A percentile compares a stretch with the other conserved stretches of the same genome.
Evolutionary conservation across 2,329 filamentous ascomycete species (phyloP).

Genomic region (Neospermospora avenae): DNA sequence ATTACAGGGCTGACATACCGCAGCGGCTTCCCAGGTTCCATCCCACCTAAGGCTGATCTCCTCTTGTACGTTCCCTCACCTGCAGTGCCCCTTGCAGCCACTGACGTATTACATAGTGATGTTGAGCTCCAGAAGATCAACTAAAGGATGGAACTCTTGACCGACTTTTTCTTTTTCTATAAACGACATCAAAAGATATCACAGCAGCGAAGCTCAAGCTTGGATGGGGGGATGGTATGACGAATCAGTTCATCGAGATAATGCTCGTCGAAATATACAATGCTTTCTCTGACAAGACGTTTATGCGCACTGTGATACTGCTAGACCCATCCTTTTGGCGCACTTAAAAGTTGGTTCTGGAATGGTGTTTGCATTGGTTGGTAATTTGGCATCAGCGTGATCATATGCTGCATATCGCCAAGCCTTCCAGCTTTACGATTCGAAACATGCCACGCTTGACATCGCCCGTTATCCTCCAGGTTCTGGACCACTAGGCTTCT

Average conservation of each 20-base stretch:
- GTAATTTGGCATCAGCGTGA: background rate
- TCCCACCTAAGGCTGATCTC: conserved; percentile 70
- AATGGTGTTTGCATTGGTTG: background rate
- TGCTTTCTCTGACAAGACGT: conserved; percentile 1
- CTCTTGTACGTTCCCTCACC: conserved; percentile 70
- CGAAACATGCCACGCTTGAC: background rate
- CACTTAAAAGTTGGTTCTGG: background rate
- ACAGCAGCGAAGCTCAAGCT: conserved; percentile 19
- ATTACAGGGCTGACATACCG: conserved; percentile 14
- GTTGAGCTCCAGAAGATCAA: conserved; percentile 66
- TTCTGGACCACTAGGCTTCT: background rate
- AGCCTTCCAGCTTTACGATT: background rate
- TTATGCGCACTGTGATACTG: background rate
- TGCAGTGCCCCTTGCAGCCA: conserved; percentile 1
- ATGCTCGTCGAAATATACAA: background rate
- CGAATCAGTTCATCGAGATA: background rate
- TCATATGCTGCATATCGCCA: background rate
- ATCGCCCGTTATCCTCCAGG: background rate
- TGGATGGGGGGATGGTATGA: conserved; percentile 5
- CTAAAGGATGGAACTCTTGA: conserved; percentile 28
- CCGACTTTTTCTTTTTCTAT: conserved; percentile 4
- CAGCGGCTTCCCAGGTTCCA: conserved; percentile 75
- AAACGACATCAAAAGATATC: conserved; percentile 4
- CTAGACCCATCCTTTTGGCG: background rate
- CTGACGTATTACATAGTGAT: conserved; percentile 47